Base-by-base conservation (phyloP, 139 green algal species). In the Chlamydomonas sp. region DNA sequence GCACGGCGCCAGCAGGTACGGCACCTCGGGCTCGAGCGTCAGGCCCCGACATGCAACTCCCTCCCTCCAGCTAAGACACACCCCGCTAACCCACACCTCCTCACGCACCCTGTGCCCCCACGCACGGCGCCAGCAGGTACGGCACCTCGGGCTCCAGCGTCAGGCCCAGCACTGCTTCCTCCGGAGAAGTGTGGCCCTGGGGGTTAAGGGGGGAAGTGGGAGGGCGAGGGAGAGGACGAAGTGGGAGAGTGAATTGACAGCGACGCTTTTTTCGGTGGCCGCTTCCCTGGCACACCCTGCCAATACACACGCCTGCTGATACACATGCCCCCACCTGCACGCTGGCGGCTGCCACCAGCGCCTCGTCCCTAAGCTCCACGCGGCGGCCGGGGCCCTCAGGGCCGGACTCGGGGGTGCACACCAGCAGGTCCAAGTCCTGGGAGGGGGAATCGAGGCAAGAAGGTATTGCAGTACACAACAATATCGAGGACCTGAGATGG, bases 121-220 rank as follows among this genome's bases (percentile, higher is more conserved):
- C 20, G 20, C 78, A 67, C 77, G 77, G 72, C 83, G 92, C 89
- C 78, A 93, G 62, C 31, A 93, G 69, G 76, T 90, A 93, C 49
- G 91, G 85, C 62, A 81, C 86, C 77, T 93, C 87, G 20, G 91
- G 91, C 73, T 94, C 89, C 64, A 94, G 76, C 5, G 78, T 88
- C 31, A 90, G 60, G 1, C 78, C 15, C 77, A 91, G 60, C 10
- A 92, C 85, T 1, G 83, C 87, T 78, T 93, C 90, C 63, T 92
- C 88, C 64, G 90, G 91, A 68, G 67, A 84, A 5, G 10, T 57
- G 79, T 4, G 2, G 62, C 20, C 62, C 10, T 74, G 73, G n/a
- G n/a, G n/a, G n/a, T n/a, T n/a, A n/a, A n/a, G n/a, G n/a, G n/a
- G n/a, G n/a, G n/a, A n/a, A n/a, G n/a, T n/a, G n/a, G n/a, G n/a